Percentiles rank a stretch among this genome's conserved stretches.
Evolutionary conservation across 179 eudicot species (phyloP).

Genomic region (Beta corolliflora): DNA sequence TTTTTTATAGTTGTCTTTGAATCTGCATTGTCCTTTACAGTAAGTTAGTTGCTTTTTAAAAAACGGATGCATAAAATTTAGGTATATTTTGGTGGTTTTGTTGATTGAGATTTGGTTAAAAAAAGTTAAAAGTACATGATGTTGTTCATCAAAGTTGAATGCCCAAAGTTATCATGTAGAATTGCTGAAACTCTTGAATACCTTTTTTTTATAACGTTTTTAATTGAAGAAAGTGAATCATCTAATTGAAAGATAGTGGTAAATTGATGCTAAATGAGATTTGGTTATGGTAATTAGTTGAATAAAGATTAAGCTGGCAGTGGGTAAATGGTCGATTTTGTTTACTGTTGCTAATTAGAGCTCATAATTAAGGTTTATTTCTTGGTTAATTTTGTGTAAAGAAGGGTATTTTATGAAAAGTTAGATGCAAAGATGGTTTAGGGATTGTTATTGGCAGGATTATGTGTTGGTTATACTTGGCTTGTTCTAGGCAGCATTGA

Average conservation of each 20-base stretch:
- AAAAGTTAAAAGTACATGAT: not conserved
- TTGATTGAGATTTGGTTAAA: not conserved
- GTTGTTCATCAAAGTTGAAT: constrained; percentile 23
- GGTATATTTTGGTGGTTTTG: constrained; percentile 8
- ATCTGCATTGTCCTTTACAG: constrained; percentile 36
- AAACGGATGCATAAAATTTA: not conserved
- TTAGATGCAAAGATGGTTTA: not conserved
- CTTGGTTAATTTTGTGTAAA: not conserved
- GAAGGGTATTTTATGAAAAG: not conserved
- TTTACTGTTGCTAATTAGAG: not conserved
- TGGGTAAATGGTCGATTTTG: not conserved
- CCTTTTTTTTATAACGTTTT: not conserved
- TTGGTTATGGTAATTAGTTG: not conserved
- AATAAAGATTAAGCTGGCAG: too few species aligned
- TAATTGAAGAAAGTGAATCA: not conserved
- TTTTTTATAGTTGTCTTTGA: constrained; percentile 18
- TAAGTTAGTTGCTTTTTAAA: constrained; percentile 9
- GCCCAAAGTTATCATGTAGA: constrained; percentile 20
- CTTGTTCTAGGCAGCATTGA: not conserved
- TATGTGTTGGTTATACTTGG: not conserved
- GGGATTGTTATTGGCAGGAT: not conserved
- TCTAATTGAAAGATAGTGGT: not conserved
- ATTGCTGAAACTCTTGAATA: constrained; percentile 13
- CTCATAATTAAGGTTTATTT: not conserved
- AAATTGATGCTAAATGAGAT: not conserved